phyloP scores from a whole-genome alignment of 352 stramenopile species.

The Globisporangium acanthophoron region DNA sequence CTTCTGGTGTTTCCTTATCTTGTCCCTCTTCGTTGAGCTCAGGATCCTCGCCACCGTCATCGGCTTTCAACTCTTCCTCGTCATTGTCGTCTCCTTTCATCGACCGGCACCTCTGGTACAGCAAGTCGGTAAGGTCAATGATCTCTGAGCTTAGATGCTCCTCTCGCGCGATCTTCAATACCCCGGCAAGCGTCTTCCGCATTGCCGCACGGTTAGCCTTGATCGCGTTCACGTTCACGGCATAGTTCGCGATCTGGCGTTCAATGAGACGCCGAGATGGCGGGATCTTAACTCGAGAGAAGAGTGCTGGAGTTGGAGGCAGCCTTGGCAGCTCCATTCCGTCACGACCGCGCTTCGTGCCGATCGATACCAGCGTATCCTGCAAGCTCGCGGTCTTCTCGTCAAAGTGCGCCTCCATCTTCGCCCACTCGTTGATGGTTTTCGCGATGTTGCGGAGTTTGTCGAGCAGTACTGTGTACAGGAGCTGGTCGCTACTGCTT shows the following conservation, averaged over 20 bases:
- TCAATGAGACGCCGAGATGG: conserved; percentile 61
- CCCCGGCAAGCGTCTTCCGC: conserved; percentile 40
- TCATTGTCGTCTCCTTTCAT: conserved; percentile 31
- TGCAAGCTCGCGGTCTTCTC: conserved; percentile 51
- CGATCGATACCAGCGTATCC: conserved; percentile 42
- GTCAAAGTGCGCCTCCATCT: conserved; percentile 67
- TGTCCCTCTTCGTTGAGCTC: conserved; percentile 18
- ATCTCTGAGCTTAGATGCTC: conserved; percentile 56
- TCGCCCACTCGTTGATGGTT: conserved; percentile 67
- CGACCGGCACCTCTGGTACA: conserved; percentile 50
- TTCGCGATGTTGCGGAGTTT: conserved; percentile 53
- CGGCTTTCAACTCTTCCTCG: conserved; percentile 1
- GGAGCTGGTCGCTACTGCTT: conserved; percentile 59
- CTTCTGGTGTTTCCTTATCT: conserved; percentile 1
- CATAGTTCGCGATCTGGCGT: conserved; percentile 66
- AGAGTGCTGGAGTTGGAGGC: conserved; percentile 33
- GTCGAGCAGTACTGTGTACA: conserved; percentile 68
- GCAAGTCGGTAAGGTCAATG: conserved; percentile 39
- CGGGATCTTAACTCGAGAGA: conserved; percentile 54
- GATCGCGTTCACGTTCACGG: conserved; percentile 46
- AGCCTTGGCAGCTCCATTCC: conserved; percentile 16
- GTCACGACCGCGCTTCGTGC: conserved; percentile 33
- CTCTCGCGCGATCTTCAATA: conserved; percentile 56
- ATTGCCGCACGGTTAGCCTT: conserved; percentile 37
- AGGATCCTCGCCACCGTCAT: conserved; percentile 31